These are phyloP conservation scores for Bryoerythrophyllum caledonicum DNA, from an alignment of 225 moss, liverwort and hornwort species.

Conservation along the genomic window DNA sequence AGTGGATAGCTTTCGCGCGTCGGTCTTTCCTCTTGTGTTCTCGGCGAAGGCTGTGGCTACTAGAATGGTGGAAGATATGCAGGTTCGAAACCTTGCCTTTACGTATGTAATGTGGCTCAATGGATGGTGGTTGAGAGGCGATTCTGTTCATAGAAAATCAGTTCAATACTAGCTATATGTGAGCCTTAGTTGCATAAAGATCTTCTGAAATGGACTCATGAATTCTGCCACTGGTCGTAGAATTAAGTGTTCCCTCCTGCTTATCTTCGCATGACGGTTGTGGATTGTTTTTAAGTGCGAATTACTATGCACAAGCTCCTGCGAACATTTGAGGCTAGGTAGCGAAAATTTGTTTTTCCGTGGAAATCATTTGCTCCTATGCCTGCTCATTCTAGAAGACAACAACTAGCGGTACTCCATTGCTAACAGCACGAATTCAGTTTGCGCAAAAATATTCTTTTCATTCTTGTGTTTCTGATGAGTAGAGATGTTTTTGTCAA, in stretches of 20 bases:
- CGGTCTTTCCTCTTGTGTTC: conserved; percentile 84
- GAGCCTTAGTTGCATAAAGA: not conserved
- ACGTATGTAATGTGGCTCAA: conserved; percentile 4
- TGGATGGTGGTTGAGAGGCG: not conserved
- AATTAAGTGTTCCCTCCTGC: not conserved
- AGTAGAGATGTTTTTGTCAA: not conserved
- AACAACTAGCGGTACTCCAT: not conserved
- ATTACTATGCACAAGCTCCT: not conserved
- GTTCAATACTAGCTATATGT: not conserved
- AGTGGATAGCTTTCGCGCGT: conserved; percentile 80
- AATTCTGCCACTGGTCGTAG: not conserved
- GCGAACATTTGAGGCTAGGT: not conserved
- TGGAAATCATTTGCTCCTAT: conserved; percentile 10
- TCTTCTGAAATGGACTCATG: not conserved
- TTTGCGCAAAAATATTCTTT: not conserved
- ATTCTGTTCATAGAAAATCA: not conserved
- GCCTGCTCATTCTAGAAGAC: not conserved
- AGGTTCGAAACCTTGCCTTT: conserved; percentile 37
- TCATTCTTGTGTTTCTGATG: not conserved
- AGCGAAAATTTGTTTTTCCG: not conserved
- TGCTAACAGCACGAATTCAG: not conserved
- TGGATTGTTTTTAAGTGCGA: conserved; percentile 3
- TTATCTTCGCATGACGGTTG: not conserved
- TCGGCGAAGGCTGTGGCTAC: conserved; percentile 91
- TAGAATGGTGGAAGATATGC: conserved; percentile 95